These are phyloP conservation scores for Asterionellopsis glacialis DNA, from an alignment of 108 stramenopile genomes.

Conservation along the genomic window DNA sequence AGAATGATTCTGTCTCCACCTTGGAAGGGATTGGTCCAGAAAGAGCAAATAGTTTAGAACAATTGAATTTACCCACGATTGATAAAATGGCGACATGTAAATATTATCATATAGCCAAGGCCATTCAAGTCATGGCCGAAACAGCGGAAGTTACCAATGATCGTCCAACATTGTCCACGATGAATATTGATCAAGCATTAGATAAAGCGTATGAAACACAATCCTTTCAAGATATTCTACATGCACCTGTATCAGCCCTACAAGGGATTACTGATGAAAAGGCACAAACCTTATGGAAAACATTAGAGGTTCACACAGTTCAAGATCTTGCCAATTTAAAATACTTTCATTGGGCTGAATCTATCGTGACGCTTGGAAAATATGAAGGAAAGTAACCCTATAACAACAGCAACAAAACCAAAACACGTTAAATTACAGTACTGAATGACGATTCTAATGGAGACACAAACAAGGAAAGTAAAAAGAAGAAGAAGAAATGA, in stretches of 20 bases:
- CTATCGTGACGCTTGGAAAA: slow-evolving; percentile 24
- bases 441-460: too few species aligned
- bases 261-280: slow-evolving; percentile 21
- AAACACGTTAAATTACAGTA: too few species aligned
- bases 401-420: too few species aligned
- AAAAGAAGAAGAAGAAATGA: too few species aligned
- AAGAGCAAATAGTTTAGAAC: slow-evolving; percentile 4
- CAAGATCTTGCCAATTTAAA: slow-evolving; percentile 27
- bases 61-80: slow-evolving; percentile 18
- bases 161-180: slow-evolving; percentile 10
- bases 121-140: slow-evolving; percentile 21
- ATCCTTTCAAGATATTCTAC: slow-evolving; percentile 26
- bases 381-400: slow-evolving; percentile 10
- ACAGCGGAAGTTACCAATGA: slow-evolving; percentile 10
- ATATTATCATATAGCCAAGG: slow-evolving; percentile 24
- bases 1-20: slow-evolving; percentile 5
- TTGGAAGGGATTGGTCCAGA: slow-evolving; percentile 33
- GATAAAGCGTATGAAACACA: slow-evolving; percentile 35
- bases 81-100: slow-evolving; percentile 33
- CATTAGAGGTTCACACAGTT: slow-evolving; percentile 24
- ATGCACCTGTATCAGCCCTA: slow-evolving; percentile 28
- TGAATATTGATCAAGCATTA: slow-evolving; percentile 38
- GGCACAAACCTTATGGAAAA: slow-evolving; percentile 5
- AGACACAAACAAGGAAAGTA: too few species aligned
- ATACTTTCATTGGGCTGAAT: slow-evolving; percentile 33